These are phyloP conservation scores for Zygosaccharomyces rouxii DNA, from an alignment of 805 yeast species.

Conservation along the genomic window DNA sequence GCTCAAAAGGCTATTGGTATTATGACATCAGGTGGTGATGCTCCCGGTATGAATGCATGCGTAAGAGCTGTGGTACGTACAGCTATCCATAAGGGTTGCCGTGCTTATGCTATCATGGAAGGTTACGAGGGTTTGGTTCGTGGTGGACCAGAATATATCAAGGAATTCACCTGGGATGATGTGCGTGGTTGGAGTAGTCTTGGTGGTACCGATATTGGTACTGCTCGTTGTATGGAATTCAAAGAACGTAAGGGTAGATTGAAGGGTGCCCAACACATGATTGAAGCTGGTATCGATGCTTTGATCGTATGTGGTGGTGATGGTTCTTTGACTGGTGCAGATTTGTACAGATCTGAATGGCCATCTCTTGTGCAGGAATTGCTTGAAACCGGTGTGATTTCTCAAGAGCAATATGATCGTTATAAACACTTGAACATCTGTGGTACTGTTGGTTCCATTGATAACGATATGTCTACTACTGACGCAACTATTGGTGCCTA, in stretches of 20 bases:
- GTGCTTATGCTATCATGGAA: conserved; percentile 59
- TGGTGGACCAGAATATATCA: conserved; percentile 50
- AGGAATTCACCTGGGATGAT: conserved; percentile 62
- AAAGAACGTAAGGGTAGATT: conserved; percentile 60
- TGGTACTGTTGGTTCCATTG: conserved; percentile 75
- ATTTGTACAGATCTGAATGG: conserved; percentile 68
- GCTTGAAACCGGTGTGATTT: conserved; percentile 40
- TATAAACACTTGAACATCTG: conserved; percentile 57
- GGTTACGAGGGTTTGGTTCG: conserved; percentile 70
- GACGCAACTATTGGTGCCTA: conserved; percentile 75
- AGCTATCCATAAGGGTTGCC: conserved; percentile 58
- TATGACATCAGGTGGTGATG: conserved; percentile 75
- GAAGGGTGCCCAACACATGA: conserved; percentile 56
- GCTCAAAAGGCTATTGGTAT: conserved; percentile 52
- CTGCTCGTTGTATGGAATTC: conserved; percentile 65
- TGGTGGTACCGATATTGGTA: conserved; percentile 74
- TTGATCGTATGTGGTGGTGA: conserved; percentile 76
- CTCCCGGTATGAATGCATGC: conserved; percentile 72
- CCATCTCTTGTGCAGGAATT: conserved; percentile 59
- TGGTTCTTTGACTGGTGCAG: conserved; percentile 76
- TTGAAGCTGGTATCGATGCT: conserved; percentile 65
- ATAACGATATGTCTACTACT: conserved; percentile 71
- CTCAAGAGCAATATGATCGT: conserved; percentile 41
- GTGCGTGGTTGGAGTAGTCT: conserved; percentile 62
- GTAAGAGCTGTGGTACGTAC: conserved; percentile 67